Conservation (phyloP, 2,329 filamentous ascomycete genomes). For the Beauveria rudraprayagi region DNA sequence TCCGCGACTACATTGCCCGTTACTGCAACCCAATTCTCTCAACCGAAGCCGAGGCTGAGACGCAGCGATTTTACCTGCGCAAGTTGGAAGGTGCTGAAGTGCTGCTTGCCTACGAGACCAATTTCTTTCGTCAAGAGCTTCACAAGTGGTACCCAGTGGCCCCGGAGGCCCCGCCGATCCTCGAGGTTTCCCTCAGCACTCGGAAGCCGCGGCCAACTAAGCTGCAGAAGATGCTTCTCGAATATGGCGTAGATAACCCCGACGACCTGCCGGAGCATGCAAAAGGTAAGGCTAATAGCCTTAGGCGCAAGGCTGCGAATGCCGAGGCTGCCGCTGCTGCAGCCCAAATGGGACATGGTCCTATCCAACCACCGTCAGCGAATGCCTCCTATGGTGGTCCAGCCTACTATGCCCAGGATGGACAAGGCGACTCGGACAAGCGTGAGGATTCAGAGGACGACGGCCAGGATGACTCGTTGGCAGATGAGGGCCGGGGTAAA, state of each 20-base stretch:
- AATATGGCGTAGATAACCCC: conserved; percentile 80
- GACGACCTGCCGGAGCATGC: conserved; percentile 82
- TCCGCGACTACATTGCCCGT: conserved; percentile 71
- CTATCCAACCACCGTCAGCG: conserved; percentile 16
- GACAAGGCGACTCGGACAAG: neutral
- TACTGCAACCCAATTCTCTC: conserved; percentile 77
- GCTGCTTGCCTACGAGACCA: conserved; percentile 85
- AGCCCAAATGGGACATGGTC: conserved; percentile 16
- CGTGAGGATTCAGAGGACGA: neutral
- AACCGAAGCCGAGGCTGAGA: conserved; percentile 78
- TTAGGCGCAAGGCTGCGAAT: conserved; percentile 63
- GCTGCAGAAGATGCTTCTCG: conserved; percentile 85
- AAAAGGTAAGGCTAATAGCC: conserved; percentile 66
- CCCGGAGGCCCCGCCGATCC: conserved; percentile 72
- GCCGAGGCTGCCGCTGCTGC: conserved; percentile 42
- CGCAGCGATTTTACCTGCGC: conserved; percentile 87
- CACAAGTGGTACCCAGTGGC: conserved; percentile 94
- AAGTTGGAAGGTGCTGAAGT: conserved; percentile 98
- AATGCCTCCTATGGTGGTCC: conserved; percentile 19
- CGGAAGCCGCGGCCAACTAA: conserved; percentile 95
- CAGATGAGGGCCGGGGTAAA: neutral
- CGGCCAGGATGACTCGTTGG: neutral
- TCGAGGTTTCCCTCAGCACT: conserved; percentile 83
- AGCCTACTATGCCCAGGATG: conserved; percentile 13
- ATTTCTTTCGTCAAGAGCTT: conserved; percentile 91